A percentile compares a stretch with the other conserved stretches of the same genome.
These are phyloP conservation scores for Hypoxylon subgilvum DNA, from an alignment of 495 filamentous ascomycete species.

Conservation along the genomic window DNA sequence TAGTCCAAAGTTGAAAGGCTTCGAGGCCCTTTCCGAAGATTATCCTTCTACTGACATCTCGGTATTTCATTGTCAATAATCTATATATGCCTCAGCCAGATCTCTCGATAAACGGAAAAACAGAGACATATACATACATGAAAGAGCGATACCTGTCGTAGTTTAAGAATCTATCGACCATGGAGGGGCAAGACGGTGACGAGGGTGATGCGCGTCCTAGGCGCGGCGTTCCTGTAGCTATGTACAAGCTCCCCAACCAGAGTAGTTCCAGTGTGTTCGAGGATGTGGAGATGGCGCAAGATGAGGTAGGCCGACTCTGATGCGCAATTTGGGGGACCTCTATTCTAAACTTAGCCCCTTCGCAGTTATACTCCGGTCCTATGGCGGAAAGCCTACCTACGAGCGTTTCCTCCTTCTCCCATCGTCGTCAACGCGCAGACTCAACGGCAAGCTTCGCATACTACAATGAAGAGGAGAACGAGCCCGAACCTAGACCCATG, in stretches of 20 bases:
- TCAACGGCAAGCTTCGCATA: slow-evolving; percentile 91
- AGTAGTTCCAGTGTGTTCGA: slow-evolving; percentile 86
- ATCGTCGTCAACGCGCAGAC: slow-evolving; percentile 76
- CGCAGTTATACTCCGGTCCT: slow-evolving; percentile 87
- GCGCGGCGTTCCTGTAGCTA: slow-evolving; percentile 46
- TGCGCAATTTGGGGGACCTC: background rate
- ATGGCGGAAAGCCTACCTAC: slow-evolving; percentile 94
- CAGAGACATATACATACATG: slow-evolving; percentile 9
- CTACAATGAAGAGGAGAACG: slow-evolving; percentile 71
- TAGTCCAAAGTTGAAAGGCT: slow-evolving; percentile 15
- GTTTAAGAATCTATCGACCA: slow-evolving; percentile 17
- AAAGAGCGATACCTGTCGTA: slow-evolving; percentile 3
- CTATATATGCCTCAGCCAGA: background rate
- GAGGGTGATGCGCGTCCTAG: slow-evolving; percentile 31
- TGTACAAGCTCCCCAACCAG: slow-evolving; percentile 72
- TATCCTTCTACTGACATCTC: background rate
- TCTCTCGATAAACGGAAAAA: background rate
- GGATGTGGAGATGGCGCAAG: slow-evolving; percentile 98
- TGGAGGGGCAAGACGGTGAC: slow-evolving; percentile 41
- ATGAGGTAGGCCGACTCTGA: slow-evolving; percentile 68
- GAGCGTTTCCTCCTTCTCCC: slow-evolving; percentile 84
- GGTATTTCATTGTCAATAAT: background rate
- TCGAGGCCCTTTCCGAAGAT: background rate
- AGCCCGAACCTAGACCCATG: slow-evolving; percentile 35
- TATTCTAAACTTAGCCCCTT: slow-evolving; percentile 29